Conservation (phyloP, 2,329 filamentous ascomycete genomes). For the Blastomyces percursus region DNA sequence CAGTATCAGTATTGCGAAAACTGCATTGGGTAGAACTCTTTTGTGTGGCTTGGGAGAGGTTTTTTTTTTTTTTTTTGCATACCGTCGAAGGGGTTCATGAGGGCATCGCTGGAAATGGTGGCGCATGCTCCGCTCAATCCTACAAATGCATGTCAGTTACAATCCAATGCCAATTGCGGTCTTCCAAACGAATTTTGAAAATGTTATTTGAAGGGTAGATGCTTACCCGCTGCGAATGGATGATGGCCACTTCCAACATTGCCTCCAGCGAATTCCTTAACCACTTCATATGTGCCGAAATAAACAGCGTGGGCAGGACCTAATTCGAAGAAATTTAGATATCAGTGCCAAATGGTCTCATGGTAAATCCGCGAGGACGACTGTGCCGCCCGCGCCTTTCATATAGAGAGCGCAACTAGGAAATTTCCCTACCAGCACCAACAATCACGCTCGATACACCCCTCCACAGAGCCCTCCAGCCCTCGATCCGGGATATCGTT, state of each 20-base stretch:
- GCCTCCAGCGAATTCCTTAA: conserved; percentile 91
- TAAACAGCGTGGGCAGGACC: conserved; percentile 96
- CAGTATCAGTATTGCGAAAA: conserved; percentile 7
- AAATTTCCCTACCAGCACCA: conserved; percentile 63
- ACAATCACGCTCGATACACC: conserved; percentile 94
- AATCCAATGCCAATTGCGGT: not conserved
- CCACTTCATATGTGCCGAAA: conserved; percentile 94
- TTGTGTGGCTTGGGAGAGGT: not conserved
- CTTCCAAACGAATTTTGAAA: not conserved
- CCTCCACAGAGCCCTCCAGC: conserved; percentile 84
- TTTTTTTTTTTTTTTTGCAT: no score
- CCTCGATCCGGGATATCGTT: conserved; percentile 83
- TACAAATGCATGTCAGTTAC: conserved; percentile 27
- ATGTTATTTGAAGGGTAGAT: not conserved
- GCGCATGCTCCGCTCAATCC: conserved; percentile 88
- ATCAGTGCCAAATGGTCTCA: conserved; percentile 16
- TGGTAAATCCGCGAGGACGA: not conserved
- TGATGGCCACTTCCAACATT: conserved; percentile 79
- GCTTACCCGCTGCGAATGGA: conserved; percentile 77
- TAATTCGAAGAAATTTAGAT: conserved; percentile 29
- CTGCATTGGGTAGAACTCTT: not conserved
- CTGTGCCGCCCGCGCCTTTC: not conserved
- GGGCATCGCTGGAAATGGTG: conserved; percentile 91
- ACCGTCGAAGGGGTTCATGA: conserved; percentile 99
- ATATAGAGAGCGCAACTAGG: conserved; percentile 4